These are phyloP conservation scores for Pythium folliculosum DNA, from an alignment of 352 stramenopile genomes.

Conservation along the genomic window DNA sequence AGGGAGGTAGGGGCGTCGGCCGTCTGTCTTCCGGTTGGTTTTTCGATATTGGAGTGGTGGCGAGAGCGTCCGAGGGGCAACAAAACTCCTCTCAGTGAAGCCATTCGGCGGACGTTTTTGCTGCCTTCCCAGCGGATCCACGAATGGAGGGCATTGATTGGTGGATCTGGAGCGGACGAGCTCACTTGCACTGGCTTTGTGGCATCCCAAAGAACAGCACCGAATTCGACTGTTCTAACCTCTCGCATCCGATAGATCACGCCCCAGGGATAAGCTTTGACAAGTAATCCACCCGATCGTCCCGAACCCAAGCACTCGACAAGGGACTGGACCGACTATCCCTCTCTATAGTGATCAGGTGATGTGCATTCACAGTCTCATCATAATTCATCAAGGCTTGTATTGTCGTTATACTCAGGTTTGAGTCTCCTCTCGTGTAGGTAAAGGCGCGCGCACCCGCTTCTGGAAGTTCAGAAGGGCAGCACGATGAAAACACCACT, in stretches of 20 bases:
- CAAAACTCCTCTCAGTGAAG: neutral
- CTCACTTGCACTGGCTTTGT: neutral
- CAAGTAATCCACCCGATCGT: neutral
- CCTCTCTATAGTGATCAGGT: neutral
- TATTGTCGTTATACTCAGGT: neutral
- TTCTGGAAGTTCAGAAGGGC: too few species aligned
- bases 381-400: too few species aligned
- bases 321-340: slow-evolving; percentile 1
- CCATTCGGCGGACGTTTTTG: neutral
- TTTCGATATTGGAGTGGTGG: neutral
- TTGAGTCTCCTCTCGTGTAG: neutral
- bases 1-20: neutral
- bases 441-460: too few species aligned
- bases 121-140: too few species aligned
- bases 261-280: neutral
- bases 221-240: slow-evolving; percentile 19
- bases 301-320: neutral
- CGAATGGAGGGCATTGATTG: slow-evolving; percentile 12
- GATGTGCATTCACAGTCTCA: neutral
- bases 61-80: neutral
- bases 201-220: slow-evolving; percentile 1
- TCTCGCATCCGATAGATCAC: neutral
- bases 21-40: neutral
- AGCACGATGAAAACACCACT: too few species aligned
- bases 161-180: slow-evolving; percentile 13